Conservation (phyloP, 441 rosid genomes). For the Bocquillonia castaneifolia region DNA sequence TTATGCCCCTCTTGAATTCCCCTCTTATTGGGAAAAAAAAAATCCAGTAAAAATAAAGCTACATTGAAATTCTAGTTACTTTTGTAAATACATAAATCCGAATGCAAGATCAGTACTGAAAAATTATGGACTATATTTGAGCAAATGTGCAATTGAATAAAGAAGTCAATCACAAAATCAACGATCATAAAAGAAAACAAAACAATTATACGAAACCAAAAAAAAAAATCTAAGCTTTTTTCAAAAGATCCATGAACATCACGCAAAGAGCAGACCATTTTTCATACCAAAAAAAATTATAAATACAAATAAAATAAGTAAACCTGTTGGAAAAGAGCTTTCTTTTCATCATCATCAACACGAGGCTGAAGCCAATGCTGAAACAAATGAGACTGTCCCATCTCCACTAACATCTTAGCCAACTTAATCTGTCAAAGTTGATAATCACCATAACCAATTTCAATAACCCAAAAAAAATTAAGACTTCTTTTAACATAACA, state of each 20-base stretch:
- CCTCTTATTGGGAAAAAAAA: background rate
- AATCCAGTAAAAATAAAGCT: no score
- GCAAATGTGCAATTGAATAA: no score
- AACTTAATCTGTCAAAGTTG: slow-evolving; percentile 50
- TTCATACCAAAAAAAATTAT: background rate
- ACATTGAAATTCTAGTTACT: no score
- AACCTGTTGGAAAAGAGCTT: slow-evolving; percentile 70
- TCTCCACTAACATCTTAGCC: slow-evolving; percentile 66
- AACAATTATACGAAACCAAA: no score
- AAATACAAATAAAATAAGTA: background rate
- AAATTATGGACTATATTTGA: no score
- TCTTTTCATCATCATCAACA: slow-evolving; percentile 57
- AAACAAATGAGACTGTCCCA: slow-evolving; percentile 75
- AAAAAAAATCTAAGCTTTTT: no score
- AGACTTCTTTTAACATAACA: background rate
- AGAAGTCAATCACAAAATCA: no score
- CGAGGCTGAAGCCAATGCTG: slow-evolving; percentile 74
- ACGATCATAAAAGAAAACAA: no score
- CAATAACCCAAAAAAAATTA: background rate
- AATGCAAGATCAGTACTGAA: no score
- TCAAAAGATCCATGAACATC: no score
- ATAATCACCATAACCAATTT: background rate
- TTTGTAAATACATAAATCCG: no score
- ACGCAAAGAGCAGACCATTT: background rate
- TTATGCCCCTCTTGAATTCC: background rate